Evolutionary conservation across 1,139 yeast genomes (phyloP).

Genomic region (Debaryomyces udenii): DNA sequence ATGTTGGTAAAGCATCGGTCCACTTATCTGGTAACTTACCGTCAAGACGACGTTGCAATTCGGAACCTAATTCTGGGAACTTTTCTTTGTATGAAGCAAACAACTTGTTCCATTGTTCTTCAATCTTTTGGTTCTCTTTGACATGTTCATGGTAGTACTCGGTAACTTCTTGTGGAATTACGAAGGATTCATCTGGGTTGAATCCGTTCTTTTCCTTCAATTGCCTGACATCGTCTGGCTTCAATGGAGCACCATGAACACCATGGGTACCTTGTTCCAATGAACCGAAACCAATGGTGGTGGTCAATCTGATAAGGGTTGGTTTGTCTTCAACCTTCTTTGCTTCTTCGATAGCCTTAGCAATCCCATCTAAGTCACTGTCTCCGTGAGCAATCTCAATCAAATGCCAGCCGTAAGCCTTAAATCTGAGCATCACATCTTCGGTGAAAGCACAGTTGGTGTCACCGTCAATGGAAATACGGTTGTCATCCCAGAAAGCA

Average conservation of each 20-base stretch:
- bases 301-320: conserved; percentile 83
- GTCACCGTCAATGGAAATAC: conserved; percentile 95
- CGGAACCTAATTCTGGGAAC: conserved; percentile 82
- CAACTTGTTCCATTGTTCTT: conserved; percentile 72
- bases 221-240: conserved; percentile 90
- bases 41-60: conserved; percentile 77
- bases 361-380: conserved; percentile 72
- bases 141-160: conserved; percentile 65
- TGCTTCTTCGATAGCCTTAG: conserved; percentile 73
- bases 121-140: conserved; percentile 59
- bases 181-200: conserved; percentile 81
- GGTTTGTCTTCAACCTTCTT: conserved; percentile 77
- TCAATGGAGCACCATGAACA: conserved; percentile 97
- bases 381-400: conserved; percentile 80
- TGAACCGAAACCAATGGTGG: conserved; percentile 96
- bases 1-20: conserved; percentile 77
- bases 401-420: conserved; percentile 95
- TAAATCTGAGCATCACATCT: conserved; percentile 83
- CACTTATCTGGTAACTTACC: conserved; percentile 86
- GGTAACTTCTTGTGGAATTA: conserved; percentile 81
- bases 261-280: conserved; percentile 81
- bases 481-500: conserved; percentile 97
- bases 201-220: conserved; percentile 85
- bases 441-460: conserved; percentile 93
- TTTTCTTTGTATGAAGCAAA: conserved; percentile 64